Evolutionary conservation across 805 yeast genomes (phyloP), one percentile per base, ranked within the genome.

Genomic region (Metschnikowia reukaufii): DNA sequence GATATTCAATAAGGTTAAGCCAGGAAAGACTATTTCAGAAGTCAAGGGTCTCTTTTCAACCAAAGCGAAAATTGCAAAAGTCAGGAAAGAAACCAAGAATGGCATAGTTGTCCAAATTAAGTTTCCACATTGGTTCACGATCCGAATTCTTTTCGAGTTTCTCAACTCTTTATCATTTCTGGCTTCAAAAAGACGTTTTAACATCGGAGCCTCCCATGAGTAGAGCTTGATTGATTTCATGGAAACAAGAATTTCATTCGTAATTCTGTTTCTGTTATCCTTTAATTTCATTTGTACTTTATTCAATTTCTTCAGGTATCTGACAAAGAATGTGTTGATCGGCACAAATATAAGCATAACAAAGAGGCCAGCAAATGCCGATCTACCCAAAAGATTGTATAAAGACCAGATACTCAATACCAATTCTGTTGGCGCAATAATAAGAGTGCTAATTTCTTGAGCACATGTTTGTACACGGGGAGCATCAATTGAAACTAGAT

Each of bases 21-120:
- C 81, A 12, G 90, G 89, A 62, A 84, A 84, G 5, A 83, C 84
- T 48, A 84, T 73, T 36, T 83, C 86, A 10, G 89, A 82, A 5
- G 87, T 76, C 54, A 84, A 67, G 1, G 87, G 85, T 8, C 56
- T 58, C 3, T 67, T 62, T 20, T 74, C 70, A 10, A 72, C 48
- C 29, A 60, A 52, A 4, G 83, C 77, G 61, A 76, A 84, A 1
- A 77, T 60, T 1, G 80, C 74, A 65, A 84, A 83, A 1, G 85
- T 76, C 4, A 80, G 71, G 55, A 84, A 79, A 2, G 86, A 77
- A 4, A 84, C 86, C 57, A 82, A 64, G 51, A 83, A 74, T 7
- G 89, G 88, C 37, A 82, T 82, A 54, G 81, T 73, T 29, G 72
- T 73, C 88, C 88, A 84, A 5, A 81, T 74, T 59, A 83, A 81